Evolutionary conservation across 768 basidiomycete genomes (phyloP), one percentile per base, ranked within the genome.

Genomic region (Cyclocybe aegerita): DNA sequence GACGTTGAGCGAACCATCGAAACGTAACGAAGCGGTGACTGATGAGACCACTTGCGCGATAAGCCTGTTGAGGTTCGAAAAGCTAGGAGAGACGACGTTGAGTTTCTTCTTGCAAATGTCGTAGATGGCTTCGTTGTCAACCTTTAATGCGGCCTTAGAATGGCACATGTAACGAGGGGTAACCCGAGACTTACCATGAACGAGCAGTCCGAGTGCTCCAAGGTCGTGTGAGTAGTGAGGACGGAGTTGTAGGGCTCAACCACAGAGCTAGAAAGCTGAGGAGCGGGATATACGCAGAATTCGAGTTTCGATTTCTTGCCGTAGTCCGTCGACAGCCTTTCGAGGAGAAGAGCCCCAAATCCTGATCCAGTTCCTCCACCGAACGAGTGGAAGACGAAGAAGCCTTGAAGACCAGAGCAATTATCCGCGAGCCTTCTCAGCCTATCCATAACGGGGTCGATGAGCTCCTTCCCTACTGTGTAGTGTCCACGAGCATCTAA

Each of bases 331-430:
- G 95, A 95, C 46, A 99, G 85, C 58, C 90, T 86, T 74, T 98
- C 96, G 52, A 99, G 85, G 46, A 98, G 82, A 59, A 98, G 83
- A 45, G 96, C 94, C 63, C 96, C 96, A 67, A 99, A 96, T 58
- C 96, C 96, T 51, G 96, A 99, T 55, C 96, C 96, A 56, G 96
- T 98, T 72, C 96, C 96, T 65, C 96, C 96, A 70, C 96, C 96
- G 70, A 99, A 98, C 43, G 96, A 99, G 79, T 98, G 96, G 86
- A 98, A 98, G 61, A 97, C 93, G 68, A 98, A 98, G 81, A 98
- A 99, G 54, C 96, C 96, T 71, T 98, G 96, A 23, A 98, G 86
- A 62, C 96, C 96, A 48, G 82, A 80, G 76, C 96, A 98, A 78
- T 95, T 95, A 70, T 99, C 96, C 49, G 96, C 88, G 46, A 99